Evolutionary conservation across 768 basidiomycete species (phyloP), one percentile per base, ranked within the genome.

Genomic region (Mycena rosella): DNA sequence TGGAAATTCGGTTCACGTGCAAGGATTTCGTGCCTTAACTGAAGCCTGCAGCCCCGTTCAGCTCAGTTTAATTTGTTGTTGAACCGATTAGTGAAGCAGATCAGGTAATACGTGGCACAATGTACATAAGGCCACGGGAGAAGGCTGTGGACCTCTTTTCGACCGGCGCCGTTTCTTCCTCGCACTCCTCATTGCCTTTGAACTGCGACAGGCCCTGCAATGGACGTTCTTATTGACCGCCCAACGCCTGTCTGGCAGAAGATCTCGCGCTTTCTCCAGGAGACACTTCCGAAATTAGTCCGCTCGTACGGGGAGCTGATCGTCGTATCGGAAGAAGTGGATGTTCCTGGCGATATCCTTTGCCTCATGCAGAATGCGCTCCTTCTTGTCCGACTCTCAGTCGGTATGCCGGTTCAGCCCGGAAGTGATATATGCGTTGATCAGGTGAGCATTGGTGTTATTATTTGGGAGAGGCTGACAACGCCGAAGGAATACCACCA

Each of bases 321-420:
- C 32, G 61, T 27, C 18, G 34, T 63, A 22, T 55, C 61, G 18
- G 61, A 63, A 32, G 61, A 62, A 26, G 61, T 63, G 14, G 61
- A 55, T 32, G 26, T 27, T n/a, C 53, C 61, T 2, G 61, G 53
- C 13, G 61, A 63, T 20, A 14, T 63, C 24, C 52, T 63, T 9
- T 63, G 61, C 14, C 61, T 63, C 32, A 55, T 63, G 52, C 61
- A 63, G 24, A 63, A 63, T 20, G 61, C 61, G 1, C 32, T 63
- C 2, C 53, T 63, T 14, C 18, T 63, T 14, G 24, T 63, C 0
- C 52, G 61, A 30, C 61, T 63, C 13, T 47, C 61, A 14, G 24
- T 20, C 4, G 11, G 9, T 5, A 17, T 24, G 3, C 24, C 53
- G 0, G 44, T 7, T 0, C 29, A 24, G 20, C 22, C 18, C 2